Conservation (phyloP, 768 basidiomycete species). For the Kwoniella shandongensis region DNA sequence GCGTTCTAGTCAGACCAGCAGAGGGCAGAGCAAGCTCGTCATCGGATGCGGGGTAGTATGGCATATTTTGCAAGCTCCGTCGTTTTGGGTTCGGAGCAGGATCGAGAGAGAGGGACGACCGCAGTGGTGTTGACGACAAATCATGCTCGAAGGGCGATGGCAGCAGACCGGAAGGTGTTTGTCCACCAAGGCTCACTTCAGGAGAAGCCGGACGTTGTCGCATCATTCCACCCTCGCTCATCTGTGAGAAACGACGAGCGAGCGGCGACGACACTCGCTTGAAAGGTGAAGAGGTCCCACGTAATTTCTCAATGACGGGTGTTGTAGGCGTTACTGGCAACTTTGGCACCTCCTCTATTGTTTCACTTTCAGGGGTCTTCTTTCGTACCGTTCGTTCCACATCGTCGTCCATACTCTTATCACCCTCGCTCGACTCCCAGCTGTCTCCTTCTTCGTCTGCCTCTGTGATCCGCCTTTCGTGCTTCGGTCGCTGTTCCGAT, state of each 20-base stretch:
- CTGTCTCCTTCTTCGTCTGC: conserved; percentile 24
- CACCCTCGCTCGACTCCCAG: neutral
- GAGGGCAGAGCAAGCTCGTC: conserved; percentile 1
- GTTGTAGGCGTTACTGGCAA: neutral
- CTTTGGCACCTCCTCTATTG: neutral
- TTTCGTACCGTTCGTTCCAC: no score
- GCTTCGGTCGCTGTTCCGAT: conserved; percentile 15
- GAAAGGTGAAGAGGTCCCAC: conserved; percentile 10
- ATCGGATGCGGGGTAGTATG: conserved; percentile 32
- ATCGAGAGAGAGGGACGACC: conserved; percentile 6
- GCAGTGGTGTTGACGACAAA: neutral
- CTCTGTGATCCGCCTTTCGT: conserved; percentile 40
- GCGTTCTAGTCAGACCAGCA: conserved; percentile 19
- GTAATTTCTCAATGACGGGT: neutral
- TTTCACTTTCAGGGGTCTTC: no score
- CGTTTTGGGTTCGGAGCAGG: conserved; percentile 28
- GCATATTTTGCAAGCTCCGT: conserved; percentile 41
- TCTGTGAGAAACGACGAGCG: conserved; percentile 7
- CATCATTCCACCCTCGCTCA: conserved; percentile 5
- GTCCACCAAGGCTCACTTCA: conserved; percentile 6
- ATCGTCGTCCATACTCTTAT: neutral
- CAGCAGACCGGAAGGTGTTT: conserved; percentile 2
- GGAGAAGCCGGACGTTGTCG: conserved; percentile 10
- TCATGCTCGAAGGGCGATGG: conserved; percentile 12
- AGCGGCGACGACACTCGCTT: conserved; percentile 12